Evolutionary conservation across 192 early-diverging fungal species (phyloP), one percentile per base, ranked within the genome.

Genomic region (Backusella psychrophila): DNA sequence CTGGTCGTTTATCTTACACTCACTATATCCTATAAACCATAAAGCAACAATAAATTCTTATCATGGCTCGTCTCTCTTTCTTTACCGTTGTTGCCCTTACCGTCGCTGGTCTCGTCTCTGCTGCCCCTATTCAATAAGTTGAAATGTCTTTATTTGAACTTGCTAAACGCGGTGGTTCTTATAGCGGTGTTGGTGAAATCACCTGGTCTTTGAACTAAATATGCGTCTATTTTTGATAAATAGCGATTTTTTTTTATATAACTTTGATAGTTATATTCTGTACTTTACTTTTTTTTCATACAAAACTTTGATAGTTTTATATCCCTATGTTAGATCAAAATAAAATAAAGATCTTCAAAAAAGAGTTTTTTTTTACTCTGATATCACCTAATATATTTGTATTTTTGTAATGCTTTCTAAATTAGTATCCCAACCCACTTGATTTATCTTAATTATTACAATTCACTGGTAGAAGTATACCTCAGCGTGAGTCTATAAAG

Each of bases 101-200:
- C 8, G 4, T 59, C 11, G n/a, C 56, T 26, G 23, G 56, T 12
- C 56, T 59, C 26, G 56, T 59, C 23, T 59, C 56, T 14, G 21
- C 56, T 59, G 56, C 56, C 23, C 56, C 56, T 26, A 12, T 59
- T 59, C 56, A 59, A 26, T 23, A 59, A 59, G 56, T 59, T 59
- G 56, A 12, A 3, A 21, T 59, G 6, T 59, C 56, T 9, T 26
- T 23, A 59, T 59, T 59, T 26, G 56, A 59, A 12, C 56, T 59
- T 59, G 56, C 56, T 29, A 59, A 59, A 26, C 56, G 56, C 9
- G 23, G 56, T 12, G n/a, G 21, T 8, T 26, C 21, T 59, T 80
- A 72, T 34, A 66, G 15, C 4, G 79, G 75, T 59, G 21, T 59
- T 26, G 23, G 56, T 59, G 56, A 59, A 59, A 59, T 59, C 8